A percentile compares a stretch with the other conserved stretches of the same genome.
phyloP scores from a whole-genome alignment of 768 basidiomycete genomes.

The Tylopilus intermedius region DNA sequence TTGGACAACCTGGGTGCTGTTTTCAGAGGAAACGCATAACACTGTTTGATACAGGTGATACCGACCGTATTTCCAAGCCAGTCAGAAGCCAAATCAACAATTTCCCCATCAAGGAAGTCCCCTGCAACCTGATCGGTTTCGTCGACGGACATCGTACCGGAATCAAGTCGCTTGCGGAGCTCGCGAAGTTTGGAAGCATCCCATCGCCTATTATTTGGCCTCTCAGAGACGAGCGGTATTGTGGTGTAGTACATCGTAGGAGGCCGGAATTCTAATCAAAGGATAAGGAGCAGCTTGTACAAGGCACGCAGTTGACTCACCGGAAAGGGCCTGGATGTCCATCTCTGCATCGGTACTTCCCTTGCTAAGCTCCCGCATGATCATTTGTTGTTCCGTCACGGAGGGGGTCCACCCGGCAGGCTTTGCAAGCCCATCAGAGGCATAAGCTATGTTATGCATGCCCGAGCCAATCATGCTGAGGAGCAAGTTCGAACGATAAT shows the following conservation, averaged over 20 bases:
- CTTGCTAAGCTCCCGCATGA: constrained; percentile 86
- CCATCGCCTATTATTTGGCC: constrained; percentile 82
- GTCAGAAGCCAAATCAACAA: constrained; percentile 92
- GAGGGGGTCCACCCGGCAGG: constrained; percentile 64
- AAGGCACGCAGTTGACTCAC: constrained; percentile 41
- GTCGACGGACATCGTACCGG: constrained; percentile 73
- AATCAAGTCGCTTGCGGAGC: constrained; percentile 88
- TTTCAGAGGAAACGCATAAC: constrained; percentile 2
- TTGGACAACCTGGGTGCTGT: constrained; percentile 71
- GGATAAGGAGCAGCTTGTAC: constrained; percentile 8
- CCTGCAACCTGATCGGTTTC: constrained; percentile 88
- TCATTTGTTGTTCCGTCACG: constrained; percentile 94
- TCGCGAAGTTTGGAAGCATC: constrained; percentile 93
- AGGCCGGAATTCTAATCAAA: constrained; percentile 71
- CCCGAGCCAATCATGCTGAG: constrained; percentile 84
- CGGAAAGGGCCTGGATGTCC: constrained; percentile 81
- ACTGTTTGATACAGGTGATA: constrained; percentile 4
- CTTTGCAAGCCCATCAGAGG: constrained; percentile 54
- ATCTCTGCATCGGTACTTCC: constrained; percentile 74
- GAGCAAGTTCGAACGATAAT: constrained; percentile 88
- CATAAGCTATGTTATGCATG: constrained; percentile 52
- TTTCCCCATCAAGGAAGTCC: constrained; percentile 91
- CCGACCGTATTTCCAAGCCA: constrained; percentile 90
- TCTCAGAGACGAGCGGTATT: constrained; percentile 85
- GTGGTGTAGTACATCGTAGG: constrained; percentile 96